Evolutionary conservation across 257 asterid genomes (phyloP).

Genomic region (Mentha longifolia): DNA sequence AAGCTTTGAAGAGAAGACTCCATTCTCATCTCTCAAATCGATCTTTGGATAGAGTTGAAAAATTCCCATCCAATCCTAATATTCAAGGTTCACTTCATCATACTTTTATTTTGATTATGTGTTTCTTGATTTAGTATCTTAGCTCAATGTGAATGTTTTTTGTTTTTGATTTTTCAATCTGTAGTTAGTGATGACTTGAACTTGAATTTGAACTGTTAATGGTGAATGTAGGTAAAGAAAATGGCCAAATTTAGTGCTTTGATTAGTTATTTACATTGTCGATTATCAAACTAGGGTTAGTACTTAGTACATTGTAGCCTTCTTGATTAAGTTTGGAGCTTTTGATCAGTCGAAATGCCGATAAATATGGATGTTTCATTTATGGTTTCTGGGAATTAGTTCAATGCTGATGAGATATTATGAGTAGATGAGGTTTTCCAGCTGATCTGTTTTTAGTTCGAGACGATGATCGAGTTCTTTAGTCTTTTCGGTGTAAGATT

Average conservation of each 20-base stretch:
- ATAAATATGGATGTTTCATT: too few relatives aligned
- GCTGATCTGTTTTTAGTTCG: neutral
- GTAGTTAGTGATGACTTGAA: neutral
- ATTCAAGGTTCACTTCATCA: constrained; percentile 60
- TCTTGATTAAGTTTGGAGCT: neutral
- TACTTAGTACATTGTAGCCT: neutral
- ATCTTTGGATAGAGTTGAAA: constrained; percentile 58
- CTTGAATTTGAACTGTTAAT: neutral
- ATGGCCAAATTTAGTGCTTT: neutral
- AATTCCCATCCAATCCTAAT: constrained; percentile 52
- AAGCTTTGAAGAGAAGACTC: constrained; percentile 46
- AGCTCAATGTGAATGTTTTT: neutral
- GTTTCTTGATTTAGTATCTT: neutral
- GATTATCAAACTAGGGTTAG: neutral
- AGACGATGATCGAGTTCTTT: constrained; percentile 6
- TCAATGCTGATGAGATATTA: neutral
- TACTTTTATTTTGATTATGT: neutral
- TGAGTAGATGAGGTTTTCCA: neutral
- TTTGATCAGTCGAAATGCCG: neutral
- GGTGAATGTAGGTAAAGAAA: neutral
- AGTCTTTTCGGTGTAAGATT: neutral
- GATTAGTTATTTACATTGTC: neutral
- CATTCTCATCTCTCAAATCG: constrained; percentile 56
- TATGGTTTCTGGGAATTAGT: neutral
- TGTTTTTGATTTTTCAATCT: neutral